phyloP scores from a whole-genome alignment of 305 asterid genomes.

The Petunia hybrid region DNA sequence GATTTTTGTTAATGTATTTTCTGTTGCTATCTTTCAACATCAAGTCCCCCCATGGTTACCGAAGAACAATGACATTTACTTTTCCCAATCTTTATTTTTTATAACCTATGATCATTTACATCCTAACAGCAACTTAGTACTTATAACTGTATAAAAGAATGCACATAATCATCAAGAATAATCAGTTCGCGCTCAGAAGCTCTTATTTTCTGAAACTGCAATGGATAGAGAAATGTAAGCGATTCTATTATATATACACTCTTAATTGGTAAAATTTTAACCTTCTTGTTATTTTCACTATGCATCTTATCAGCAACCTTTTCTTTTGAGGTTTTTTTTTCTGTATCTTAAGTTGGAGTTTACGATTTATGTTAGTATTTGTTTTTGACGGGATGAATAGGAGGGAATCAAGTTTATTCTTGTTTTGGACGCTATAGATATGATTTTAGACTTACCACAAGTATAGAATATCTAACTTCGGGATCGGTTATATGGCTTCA shows the following conservation, averaged over 20 bases:
- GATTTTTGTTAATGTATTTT: background rate
- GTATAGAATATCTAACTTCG: background rate
- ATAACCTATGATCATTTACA: background rate
- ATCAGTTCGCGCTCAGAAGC: background rate
- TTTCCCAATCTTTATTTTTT: background rate
- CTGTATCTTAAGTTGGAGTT: background rate
- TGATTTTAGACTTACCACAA: background rate
- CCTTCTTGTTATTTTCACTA: background rate
- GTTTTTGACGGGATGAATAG: background rate
- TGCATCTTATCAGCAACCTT: background rate
- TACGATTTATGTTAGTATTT: background rate
- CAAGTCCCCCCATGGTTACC: conserved; percentile 31
- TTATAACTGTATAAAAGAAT: background rate
- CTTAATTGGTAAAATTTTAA: background rate
- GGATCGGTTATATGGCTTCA: background rate
- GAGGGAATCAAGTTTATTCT: conserved; percentile 8
- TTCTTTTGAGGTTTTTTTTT: background rate
- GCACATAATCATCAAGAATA: background rate
- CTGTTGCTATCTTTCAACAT: conserved; percentile 10
- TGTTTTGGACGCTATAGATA: background rate
- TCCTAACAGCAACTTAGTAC: conserved; percentile 8
- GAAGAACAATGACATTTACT: conserved; percentile 16
- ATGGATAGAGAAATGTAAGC: background rate
- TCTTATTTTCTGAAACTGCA: background rate
- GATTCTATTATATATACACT: background rate